Evolutionary conservation across 306 rosid species (phyloP).

Genomic region (Ceratonia siliqua): DNA sequence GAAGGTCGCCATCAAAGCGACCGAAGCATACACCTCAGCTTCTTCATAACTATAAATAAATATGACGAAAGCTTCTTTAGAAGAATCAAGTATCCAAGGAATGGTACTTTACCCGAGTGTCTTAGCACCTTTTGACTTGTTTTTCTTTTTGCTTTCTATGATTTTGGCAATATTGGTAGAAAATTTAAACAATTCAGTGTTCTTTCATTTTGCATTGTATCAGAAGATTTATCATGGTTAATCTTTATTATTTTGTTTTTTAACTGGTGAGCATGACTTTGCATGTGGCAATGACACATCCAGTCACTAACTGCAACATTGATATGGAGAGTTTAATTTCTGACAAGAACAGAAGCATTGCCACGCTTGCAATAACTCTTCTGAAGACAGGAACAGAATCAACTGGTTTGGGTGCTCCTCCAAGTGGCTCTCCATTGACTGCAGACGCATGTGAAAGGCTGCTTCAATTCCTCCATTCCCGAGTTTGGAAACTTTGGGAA

Average conservation of each 20-base stretch:
- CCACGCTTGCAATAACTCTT: conserved; percentile 98
- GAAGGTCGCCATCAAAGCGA: no score
- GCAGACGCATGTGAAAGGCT: conserved; percentile 81
- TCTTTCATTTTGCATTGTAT: no score
- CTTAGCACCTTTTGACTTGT: neutral
- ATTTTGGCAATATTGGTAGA: conserved; percentile 20
- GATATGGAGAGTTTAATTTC: conserved; percentile 97
- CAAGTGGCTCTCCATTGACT: conserved; percentile 70
- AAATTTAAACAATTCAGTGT: neutral
- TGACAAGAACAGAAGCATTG: conserved; percentile 97
- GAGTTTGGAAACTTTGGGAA: conserved; percentile 79
- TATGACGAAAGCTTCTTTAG: no score
- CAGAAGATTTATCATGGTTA: conserved; percentile 16
- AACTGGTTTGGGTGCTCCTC: conserved; percentile 81
- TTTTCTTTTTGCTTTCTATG: conserved; percentile 7
- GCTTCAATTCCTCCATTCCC: conserved; percentile 70
- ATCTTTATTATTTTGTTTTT: neutral
- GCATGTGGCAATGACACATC: conserved; percentile 99
- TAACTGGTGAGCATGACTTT: conserved; percentile 29
- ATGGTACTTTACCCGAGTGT: no score
- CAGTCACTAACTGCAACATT: conserved; percentile 98
- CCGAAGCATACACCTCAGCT: no score
- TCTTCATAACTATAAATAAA: no score
- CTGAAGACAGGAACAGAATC: conserved; percentile 97
- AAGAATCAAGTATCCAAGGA: no score